Evolutionary conservation across 1,139 yeast species (phyloP).

Genomic region (Kurtzmaniella quercitrusa): DNA sequence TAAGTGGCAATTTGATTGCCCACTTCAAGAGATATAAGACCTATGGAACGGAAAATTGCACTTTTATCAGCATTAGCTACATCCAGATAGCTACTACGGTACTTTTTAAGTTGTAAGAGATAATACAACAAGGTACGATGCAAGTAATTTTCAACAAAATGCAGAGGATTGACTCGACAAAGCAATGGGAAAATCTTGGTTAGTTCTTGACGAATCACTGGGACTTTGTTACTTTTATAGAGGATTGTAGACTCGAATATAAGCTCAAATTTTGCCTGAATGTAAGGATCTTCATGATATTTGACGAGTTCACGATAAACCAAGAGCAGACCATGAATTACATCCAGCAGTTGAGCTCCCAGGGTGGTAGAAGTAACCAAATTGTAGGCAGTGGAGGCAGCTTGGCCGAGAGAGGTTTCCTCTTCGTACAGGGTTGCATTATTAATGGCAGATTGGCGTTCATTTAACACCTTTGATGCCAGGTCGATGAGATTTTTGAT

Average conservation of each 20-base stretch:
- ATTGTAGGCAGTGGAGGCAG: constrained; percentile 20
- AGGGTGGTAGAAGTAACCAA: constrained; percentile 21
- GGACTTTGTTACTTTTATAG: constrained; percentile 74
- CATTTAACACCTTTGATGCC: constrained; percentile 37
- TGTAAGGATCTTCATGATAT: constrained; percentile 55
- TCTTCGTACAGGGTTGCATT: constrained; percentile 2
- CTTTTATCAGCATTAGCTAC: constrained; percentile 58
- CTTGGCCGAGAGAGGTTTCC: constrained; percentile 7
- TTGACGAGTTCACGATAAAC: constrained; percentile 80
- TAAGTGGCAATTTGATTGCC: constrained; percentile 86
- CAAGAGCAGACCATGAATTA: constrained; percentile 79
- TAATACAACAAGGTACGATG: constrained; percentile 78
- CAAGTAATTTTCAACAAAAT: constrained; percentile 76
- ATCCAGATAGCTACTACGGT: constrained; percentile 43
- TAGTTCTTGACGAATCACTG: constrained; percentile 76
- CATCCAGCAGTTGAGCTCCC: constrained; percentile 47
- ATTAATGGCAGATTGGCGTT: constrained; percentile 10
- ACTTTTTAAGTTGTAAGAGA: constrained; percentile 72
- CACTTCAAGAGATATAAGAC: constrained; percentile 79
- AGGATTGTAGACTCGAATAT: constrained; percentile 73
- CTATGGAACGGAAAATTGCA: constrained; percentile 77
- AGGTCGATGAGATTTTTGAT: constrained; percentile 66
- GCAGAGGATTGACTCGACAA: constrained; percentile 72
- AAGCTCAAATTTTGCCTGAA: constrained; percentile 56
- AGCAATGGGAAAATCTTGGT: constrained; percentile 77